Evolutionary conservation across 2,329 filamentous ascomycete species (phyloP), one percentile per base, ranked within the genome.

Genomic region (Diaporthe caulivora): DNA sequence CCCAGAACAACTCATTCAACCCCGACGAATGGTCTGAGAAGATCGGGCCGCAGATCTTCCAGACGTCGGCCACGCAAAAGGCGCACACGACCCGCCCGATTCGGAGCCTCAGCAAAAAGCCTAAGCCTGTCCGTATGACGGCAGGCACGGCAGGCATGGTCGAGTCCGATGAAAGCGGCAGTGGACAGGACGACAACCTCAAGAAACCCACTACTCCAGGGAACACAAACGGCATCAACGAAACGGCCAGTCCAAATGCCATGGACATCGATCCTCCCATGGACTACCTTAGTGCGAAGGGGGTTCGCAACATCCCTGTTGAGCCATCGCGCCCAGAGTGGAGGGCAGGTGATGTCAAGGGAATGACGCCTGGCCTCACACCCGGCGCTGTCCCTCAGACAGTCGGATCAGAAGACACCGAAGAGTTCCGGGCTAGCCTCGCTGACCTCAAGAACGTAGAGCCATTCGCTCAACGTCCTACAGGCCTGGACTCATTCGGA

Each of bases 221-320:
- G n/a, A 54, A 70, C n/a, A 40, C 49, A 3, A 71, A 62, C 47
- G 69, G 73, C 13, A 10, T 72, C 11, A 49, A 58, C 51, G 72
- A 71, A 75, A 82, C 51, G 80, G 82, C 82, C 47, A 90, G 87
- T 75, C 88, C 89, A 3, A 89, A 87, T 72, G 89, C 90, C 18
- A 92, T 92, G 91, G 91, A 92, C 76, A 91, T 92, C 67, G 91
- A 92, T 77, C 86, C 88, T 6, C 88, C 89, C 26, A 80, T 80
- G 29, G 76, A 76, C 13, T 76, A 78, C 53, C 76, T 80, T 62
- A 68, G 78, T 62, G 44, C 73, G 64, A 81, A 81, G 70, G 79
- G 79, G 10, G 85, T 85, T 26, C 86, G 90, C 40, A 89, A 87
- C 49, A 90, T 91, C 49, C 85, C 86, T 1, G 87, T 91, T 17